Percentiles rank a stretch among this genome's conserved stretches.
These are phyloP conservation scores for Odonthalia washingtoniensis DNA, from an alignment of 31 red algal genomes.

Conservation along the genomic window DNA sequence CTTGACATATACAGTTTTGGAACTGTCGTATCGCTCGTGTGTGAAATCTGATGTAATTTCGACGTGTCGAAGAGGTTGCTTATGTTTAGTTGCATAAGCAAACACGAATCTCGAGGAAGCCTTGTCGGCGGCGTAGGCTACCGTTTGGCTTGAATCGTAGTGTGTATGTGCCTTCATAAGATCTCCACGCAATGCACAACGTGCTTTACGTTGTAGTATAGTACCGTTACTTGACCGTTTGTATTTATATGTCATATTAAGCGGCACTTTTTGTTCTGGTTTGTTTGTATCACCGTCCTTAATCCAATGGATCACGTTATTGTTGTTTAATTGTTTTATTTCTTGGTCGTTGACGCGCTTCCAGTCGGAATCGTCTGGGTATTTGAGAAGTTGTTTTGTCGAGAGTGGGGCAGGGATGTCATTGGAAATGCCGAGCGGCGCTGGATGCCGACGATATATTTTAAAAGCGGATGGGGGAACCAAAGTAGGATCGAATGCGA, in stretches of 20 bases:
- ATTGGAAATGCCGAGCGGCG: background rate
- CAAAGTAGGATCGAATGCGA: background rate
- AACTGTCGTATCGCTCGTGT: constrained; percentile 9
- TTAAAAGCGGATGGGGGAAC: background rate
- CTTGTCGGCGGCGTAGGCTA: constrained; percentile 23
- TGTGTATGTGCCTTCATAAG: constrained; percentile 26
- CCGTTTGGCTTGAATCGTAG: constrained; percentile 22
- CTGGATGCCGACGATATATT: background rate
- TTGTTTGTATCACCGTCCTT: background rate
- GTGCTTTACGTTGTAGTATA: background rate
- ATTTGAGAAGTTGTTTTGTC: background rate
- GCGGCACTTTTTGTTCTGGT: background rate
- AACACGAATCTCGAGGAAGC: background rate
- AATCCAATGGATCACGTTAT: background rate
- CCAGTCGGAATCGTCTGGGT: background rate
- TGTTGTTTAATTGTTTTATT: no score
- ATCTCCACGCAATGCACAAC: constrained; percentile 40
- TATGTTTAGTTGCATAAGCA: constrained; percentile 12
- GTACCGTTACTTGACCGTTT: background rate
- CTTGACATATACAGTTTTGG: constrained; percentile 8
- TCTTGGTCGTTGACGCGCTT: background rate
- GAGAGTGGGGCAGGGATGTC: background rate
- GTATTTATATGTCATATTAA: constrained; percentile 41
- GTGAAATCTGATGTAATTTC: constrained; percentile 24
- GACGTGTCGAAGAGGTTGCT: constrained; percentile 21